These are phyloP conservation scores for Macrolepiota fuliginosa DNA, from an alignment of 768 basidiomycete genomes.

Conservation along the genomic window DNA sequence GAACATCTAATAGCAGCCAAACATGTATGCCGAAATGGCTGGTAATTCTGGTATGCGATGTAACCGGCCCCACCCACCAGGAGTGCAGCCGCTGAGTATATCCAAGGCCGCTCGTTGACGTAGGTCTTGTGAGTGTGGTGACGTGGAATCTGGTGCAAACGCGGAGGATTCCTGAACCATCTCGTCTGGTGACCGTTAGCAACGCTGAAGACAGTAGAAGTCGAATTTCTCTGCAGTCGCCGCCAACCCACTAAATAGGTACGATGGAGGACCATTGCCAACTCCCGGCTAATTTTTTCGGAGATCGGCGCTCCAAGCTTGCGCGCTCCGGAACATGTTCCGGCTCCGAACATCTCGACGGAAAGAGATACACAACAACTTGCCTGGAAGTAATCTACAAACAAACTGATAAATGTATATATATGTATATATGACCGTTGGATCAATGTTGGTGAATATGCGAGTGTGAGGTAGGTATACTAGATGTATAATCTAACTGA, in stretches of 20 bases:
- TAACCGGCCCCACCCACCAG: conserved; percentile 34
- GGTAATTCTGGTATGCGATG: conserved; percentile 62
- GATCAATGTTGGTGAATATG: neutral
- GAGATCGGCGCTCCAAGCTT: neutral
- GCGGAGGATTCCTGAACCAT: conserved; percentile 5
- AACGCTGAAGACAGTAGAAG: neutral
- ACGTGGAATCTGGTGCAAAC: neutral
- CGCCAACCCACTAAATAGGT: conserved; percentile 3
- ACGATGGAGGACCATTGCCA: conserved; percentile 12
- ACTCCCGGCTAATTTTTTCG: neutral
- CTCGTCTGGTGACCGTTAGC: neutral
- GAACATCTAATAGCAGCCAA: conserved; percentile 80
- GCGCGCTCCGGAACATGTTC: neutral
- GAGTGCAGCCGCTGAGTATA: conserved; percentile 35
- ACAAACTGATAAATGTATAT: neutral
- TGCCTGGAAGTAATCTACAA: neutral
- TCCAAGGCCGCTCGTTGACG: conserved; percentile 23
- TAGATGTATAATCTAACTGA: neutral
- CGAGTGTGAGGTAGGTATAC: conserved; percentile 4
- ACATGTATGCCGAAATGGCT: conserved; percentile 72
- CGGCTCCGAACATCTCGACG: neutral
- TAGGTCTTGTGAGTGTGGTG: neutral
- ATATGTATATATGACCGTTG: neutral
- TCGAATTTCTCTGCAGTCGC: conserved; percentile 1
- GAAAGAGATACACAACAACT: too few species aligned